Percentiles rank a stretch among this genome's conserved stretches.
phyloP scores from a whole-genome alignment of 2,329 filamentous ascomycete species.

The Seiridium cupressi region DNA sequence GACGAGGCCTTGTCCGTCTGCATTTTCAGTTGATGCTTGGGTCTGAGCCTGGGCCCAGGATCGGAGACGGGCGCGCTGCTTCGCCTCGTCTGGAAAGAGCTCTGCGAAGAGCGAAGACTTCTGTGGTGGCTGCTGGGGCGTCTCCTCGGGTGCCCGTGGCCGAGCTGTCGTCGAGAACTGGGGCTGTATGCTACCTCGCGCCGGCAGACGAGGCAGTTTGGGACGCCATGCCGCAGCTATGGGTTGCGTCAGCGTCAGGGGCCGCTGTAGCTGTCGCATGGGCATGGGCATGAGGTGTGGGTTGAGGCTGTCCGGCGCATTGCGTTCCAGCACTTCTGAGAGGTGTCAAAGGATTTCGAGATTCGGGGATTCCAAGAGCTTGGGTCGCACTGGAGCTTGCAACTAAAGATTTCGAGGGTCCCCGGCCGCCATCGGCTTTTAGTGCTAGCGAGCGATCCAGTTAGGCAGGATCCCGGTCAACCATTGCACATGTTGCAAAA shows the following conservation, averaged over 20 bases:
- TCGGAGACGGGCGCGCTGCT: constrained; percentile 12
- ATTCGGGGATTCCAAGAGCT: not conserved
- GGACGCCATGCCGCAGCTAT: constrained; percentile 26
- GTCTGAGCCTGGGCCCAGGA: not conserved
- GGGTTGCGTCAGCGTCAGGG: constrained; percentile 26
- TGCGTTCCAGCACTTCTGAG: constrained; percentile 9
- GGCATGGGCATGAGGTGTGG: constrained; percentile 25
- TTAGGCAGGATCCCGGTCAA: no score
- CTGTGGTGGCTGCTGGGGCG: constrained; percentile 1
- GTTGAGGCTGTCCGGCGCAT: constrained; percentile 24
- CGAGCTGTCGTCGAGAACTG: not conserved
- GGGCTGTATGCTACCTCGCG: constrained; percentile 15
- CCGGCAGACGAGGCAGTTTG: constrained; percentile 11
- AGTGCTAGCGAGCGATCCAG: no score
- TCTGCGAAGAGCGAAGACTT: constrained; percentile 38
- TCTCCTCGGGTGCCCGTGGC: not conserved
- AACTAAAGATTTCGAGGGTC: no score
- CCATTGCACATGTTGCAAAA: no score
- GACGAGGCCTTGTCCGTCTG: no score
- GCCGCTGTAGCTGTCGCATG: constrained; percentile 29
- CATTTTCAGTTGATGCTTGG: not conserved
- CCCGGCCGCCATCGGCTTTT: no score
- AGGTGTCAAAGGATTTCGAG: not conserved
- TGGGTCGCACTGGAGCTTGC: no score
- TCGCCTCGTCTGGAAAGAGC: constrained; percentile 53